Percentiles rank a stretch among this genome's conserved stretches.
Conservation (phyloP, 2,329 filamentous ascomycete genomes). For the Taxawa tesnikishii region DNA sequence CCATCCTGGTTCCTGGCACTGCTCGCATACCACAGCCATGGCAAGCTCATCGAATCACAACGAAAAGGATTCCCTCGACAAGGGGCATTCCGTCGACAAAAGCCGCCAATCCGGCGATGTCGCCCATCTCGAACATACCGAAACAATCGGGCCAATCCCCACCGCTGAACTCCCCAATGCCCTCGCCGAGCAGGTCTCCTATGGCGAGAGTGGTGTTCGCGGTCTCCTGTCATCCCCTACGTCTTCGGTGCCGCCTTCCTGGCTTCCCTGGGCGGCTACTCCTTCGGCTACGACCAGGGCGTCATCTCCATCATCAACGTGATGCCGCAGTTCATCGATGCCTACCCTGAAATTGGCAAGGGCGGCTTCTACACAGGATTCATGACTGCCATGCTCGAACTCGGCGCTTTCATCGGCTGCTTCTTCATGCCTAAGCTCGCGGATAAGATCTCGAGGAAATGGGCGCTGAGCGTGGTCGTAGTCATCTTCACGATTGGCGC, state of each 20-base stretch:
- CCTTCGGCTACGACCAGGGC: constrained; percentile 33
- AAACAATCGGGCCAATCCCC: too few species aligned
- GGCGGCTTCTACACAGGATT: constrained; percentile 11
- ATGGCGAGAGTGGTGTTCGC: constrained; percentile 18
- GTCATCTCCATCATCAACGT: constrained; percentile 32
- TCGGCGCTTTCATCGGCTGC: constrained; percentile 33
- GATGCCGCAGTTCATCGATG: constrained; percentile 31
- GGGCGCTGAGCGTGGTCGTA: constrained; percentile 6
- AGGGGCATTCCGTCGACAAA: too few species aligned
- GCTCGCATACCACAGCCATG: too few species aligned
- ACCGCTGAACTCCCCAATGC: too few species aligned
- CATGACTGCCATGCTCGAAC: constrained; percentile 12
- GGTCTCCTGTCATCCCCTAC: constrained; percentile 25
- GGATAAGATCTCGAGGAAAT: constrained; percentile 7
- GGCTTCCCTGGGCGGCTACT: constrained; percentile 28
- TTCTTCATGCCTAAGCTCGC: constrained; percentile 48
- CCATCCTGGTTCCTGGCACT: too few species aligned
- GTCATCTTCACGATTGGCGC: constrained; percentile 39
- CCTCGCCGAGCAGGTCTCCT: too few species aligned
- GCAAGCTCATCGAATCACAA: too few species aligned
- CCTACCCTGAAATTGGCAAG: constrained; percentile 20
- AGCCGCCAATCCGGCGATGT: too few species aligned
- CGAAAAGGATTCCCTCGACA: too few species aligned
- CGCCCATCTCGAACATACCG: too few species aligned
- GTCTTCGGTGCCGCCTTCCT: constrained; percentile 32